Evolutionary conservation across 192 early-diverging fungal species (phyloP), one percentile per base, ranked within the genome.

Genomic region (Rhizoclosmatium globosum): DNA sequence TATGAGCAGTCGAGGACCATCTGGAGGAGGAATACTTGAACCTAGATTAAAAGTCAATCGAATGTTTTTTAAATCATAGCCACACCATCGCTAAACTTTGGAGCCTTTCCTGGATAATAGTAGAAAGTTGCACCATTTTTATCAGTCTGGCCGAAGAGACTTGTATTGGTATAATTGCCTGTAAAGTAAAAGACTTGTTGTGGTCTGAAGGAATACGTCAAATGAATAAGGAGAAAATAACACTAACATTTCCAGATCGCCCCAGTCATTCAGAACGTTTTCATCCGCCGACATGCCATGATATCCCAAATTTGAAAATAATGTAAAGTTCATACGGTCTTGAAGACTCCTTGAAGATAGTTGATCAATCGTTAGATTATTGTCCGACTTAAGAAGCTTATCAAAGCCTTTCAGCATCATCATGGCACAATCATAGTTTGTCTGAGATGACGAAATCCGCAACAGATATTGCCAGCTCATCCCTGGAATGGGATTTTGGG

Each of bases 231-330:
- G 50, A 53, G 17, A 53, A 17, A 53, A 53, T 13, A 53, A n/a
- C 31, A 17, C 13, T 43, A 23, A 71, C 23, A 47, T 11, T 39
- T 41, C 17, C n/a, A 71, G 56, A 47, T 71, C 70, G 47, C 70
- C 70, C 21, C 56, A 38, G 13, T 57, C 56, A 23, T 9, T 71
- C 19, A 71, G 56, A 23, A 23, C 15, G 11, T 31, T 42, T 47
- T 7, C 9, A 15, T 57, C 39, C 9, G 44, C n/a, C 1, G 31
- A 38, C 4, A 44, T 23, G 19, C 70, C 70, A 38, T 50, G 7
- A 43, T 71, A 71, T 11, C 31, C 21, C 47, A 71, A 57, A 57
- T 71, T 57, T 21, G 21, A 19, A 57, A 71, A 71, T 19, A 71
- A 39, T 15, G 46, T 21, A 15, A 13, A 71, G 39, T 71, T 71